Conservation (phyloP, 805 yeast species). For the Lachancea dasiensis region DNA sequence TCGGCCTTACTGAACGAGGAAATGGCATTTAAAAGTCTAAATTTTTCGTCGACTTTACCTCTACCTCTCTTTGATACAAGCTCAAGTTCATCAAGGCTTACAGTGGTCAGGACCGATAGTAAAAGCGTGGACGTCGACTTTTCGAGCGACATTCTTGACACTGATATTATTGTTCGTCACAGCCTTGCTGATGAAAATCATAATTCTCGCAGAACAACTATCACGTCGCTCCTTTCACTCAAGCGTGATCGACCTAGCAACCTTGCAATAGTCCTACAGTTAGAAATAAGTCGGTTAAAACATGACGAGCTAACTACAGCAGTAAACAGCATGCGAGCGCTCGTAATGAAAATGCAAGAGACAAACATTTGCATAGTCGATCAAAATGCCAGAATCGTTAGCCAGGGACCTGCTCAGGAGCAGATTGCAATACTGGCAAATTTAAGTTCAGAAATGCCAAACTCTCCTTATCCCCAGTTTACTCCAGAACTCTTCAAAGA, state of each 20-base stretch:
- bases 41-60: constrained; percentile 17
- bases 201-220: constrained; percentile 19
- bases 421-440: not conserved
- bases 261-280: constrained; percentile 26
- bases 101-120: not conserved
- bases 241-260: constrained; percentile 25
- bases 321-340: constrained; percentile 23
- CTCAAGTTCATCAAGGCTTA: not conserved
- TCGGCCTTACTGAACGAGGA: constrained; percentile 32
- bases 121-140: constrained; percentile 11
- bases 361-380: constrained; percentile 22
- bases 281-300: constrained; percentile 18
- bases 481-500: constrained; percentile 16
- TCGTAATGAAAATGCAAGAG: constrained; percentile 15
- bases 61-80: constrained; percentile 13
- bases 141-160: constrained; percentile 14
- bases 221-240: constrained; percentile 27
- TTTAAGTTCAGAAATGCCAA: too few relatives aligned
- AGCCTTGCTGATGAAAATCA: constrained; percentile 10
- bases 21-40: constrained; percentile 6
- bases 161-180: constrained; percentile 21
- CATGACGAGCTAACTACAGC: constrained; percentile 12
- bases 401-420: constrained; percentile 2
- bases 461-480: constrained; percentile 10
- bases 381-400: constrained; percentile 15